phyloP scores from a whole-genome alignment of 2,329 filamentous ascomycete species.

The Helotiales sp. region DNA sequence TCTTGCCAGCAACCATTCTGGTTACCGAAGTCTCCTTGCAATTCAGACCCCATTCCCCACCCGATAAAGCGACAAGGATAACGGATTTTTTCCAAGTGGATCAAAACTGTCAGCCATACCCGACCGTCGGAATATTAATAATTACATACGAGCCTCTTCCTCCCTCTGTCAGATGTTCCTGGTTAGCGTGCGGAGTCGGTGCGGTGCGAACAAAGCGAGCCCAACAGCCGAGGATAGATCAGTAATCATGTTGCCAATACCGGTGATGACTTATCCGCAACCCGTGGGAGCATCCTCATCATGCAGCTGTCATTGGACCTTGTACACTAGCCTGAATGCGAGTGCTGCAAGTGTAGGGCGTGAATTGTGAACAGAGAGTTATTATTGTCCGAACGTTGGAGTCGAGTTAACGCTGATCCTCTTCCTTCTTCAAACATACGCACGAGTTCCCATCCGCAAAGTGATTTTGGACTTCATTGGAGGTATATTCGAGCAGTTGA shows the following conservation, averaged over 20 bases:
- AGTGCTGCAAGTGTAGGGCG: neutral
- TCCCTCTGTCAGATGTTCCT: neutral
- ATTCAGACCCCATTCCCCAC: neutral
- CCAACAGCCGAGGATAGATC: neutral
- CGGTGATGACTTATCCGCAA: neutral
- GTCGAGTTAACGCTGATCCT: too few relatives aligned
- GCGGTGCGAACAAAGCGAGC: too few relatives aligned
- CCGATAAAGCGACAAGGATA: neutral
- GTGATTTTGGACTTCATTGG: too few relatives aligned
- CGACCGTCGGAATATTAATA: neutral
- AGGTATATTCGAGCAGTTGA: too few relatives aligned
- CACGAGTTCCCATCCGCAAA: too few relatives aligned
- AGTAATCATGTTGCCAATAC: neutral
- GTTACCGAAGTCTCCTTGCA: neutral
- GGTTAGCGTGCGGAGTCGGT: constrained; percentile 1
- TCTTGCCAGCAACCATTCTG: neutral
- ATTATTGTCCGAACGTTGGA: neutral
- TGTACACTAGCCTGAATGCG: neutral
- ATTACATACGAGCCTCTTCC: neutral
- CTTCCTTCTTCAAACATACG: too few relatives aligned
- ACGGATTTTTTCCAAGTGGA: too few relatives aligned
- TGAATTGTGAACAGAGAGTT: neutral
- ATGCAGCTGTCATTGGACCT: neutral
- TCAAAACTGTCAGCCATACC: neutral
- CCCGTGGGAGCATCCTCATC: neutral